Conservation (phyloP, 1,284 basidiomycete species). For the Cutaneotrichosporon cavernicola region DNA sequence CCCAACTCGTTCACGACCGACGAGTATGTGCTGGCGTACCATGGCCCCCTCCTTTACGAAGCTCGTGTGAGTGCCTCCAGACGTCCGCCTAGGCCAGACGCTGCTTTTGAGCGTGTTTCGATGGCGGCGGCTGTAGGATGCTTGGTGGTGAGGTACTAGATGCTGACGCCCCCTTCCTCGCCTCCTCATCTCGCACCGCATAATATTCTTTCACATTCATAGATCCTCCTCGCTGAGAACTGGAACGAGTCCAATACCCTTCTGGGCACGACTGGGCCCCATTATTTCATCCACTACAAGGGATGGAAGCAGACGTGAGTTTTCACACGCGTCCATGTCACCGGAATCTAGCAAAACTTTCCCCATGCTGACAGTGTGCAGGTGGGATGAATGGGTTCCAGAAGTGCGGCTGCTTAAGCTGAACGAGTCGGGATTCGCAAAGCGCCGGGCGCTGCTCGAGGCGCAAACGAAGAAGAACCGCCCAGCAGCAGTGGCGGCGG, state of each 20-base stretch:
- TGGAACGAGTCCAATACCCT: constrained; percentile 70
- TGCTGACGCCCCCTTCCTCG: constrained; percentile 3
- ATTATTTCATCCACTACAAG: constrained; percentile 97
- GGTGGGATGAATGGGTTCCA: constrained; percentile 99
- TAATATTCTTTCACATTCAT: constrained; percentile 8
- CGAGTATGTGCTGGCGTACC: constrained; percentile 88
- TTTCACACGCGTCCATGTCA: background rate
- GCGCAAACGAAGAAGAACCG: constrained; percentile 50
- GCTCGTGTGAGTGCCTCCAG: constrained; percentile 64
- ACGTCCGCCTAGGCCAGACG: constrained; percentile 10
- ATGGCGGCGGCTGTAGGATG: constrained; percentile 5
- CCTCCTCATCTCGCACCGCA: background rate
- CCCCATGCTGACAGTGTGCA: constrained; percentile 44
- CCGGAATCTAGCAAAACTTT: background rate
- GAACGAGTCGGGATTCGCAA: constrained; percentile 78
- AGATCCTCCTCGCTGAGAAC: constrained; percentile 75
- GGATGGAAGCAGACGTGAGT: constrained; percentile 98
- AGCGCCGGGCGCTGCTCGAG: constrained; percentile 61
- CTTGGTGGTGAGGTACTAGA: constrained; percentile 27
- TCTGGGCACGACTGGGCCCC: constrained; percentile 67
- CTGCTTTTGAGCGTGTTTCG: constrained; percentile 25
- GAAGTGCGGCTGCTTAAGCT: constrained; percentile 77
- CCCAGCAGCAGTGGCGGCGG: constrained; percentile 26
- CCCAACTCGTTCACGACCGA: constrained; percentile 54
- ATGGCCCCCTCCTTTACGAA: constrained; percentile 91